Evolutionary conservation across 2,329 filamentous ascomycete genomes (phyloP).

Genomic region (Colletotrichum tropicale): DNA sequence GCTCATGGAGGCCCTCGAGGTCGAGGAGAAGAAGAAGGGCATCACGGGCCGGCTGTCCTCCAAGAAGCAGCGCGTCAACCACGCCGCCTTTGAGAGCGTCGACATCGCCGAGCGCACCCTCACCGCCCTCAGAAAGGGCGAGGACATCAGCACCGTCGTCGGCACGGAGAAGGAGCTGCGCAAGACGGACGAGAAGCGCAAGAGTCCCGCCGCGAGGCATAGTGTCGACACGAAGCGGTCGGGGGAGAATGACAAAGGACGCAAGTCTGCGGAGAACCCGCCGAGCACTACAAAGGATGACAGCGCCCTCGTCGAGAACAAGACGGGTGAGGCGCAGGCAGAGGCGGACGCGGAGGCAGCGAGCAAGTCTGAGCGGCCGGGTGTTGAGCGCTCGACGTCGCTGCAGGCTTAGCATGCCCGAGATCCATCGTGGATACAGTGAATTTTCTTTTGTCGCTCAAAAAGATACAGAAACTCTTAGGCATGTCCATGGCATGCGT

Average conservation of each 20-base stretch:
- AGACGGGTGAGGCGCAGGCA: background rate
- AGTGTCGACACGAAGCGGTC: conserved; percentile 7
- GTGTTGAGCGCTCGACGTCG: conserved; percentile 4
- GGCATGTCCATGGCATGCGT: background rate
- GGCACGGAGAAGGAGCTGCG: conserved; percentile 25
- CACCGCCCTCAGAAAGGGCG: conserved; percentile 48
- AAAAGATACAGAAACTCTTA: background rate
- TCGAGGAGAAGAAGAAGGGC: conserved; percentile 35
- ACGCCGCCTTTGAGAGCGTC: conserved; percentile 54
- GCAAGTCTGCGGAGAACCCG: background rate
- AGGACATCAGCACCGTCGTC: conserved; percentile 39
- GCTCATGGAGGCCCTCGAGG: conserved; percentile 42
- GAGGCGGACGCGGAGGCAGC: background rate
- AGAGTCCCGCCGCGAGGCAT: conserved; percentile 7
- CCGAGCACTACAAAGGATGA: background rate
- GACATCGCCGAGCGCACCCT: conserved; percentile 50
- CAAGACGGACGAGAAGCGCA: conserved; percentile 22
- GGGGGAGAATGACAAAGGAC: background rate
- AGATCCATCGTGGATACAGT: background rate
- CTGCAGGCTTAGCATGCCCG: background rate
- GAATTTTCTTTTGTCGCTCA: background rate
- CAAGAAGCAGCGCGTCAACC: conserved; percentile 42
- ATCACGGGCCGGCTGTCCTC: conserved; percentile 35
- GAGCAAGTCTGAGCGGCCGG: background rate
- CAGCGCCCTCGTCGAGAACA: background rate